Evolutionary conservation across 305 asterid species (phyloP).

Genomic region (Rubia occidens): DNA sequence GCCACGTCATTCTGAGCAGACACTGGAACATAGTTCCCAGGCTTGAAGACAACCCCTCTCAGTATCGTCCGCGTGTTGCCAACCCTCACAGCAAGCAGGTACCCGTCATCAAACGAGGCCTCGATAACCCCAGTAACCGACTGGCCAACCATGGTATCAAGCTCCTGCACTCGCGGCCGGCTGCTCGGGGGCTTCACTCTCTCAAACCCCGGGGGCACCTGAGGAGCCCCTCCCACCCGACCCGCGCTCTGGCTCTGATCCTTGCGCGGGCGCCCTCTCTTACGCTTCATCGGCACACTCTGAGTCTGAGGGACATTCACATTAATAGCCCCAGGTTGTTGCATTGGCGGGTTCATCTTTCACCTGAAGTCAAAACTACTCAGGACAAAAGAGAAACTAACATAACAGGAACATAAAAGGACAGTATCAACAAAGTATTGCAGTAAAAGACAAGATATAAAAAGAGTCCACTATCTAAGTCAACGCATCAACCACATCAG

Average conservation of each 20-base stretch:
- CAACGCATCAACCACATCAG: neutral
- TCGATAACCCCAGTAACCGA: slow-evolving; percentile 69
- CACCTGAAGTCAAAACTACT: neutral
- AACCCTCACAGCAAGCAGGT: slow-evolving; percentile 56
- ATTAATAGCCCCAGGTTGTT: neutral
- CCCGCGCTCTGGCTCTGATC: slow-evolving; percentile 49
- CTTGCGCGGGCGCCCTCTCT: slow-evolving; percentile 87
- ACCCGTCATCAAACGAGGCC: slow-evolving; percentile 85
- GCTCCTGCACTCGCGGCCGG: slow-evolving; percentile 21
- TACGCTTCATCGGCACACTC: slow-evolving; percentile 43
- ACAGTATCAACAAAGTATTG: neutral
- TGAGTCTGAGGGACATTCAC: slow-evolving; percentile 16
- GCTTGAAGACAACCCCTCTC: slow-evolving; percentile 83
- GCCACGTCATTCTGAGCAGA: slow-evolving; percentile 72
- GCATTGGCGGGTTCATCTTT: neutral
- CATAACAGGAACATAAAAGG: neutral
- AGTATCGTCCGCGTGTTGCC: slow-evolving; percentile 53
- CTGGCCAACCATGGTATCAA: slow-evolving; percentile 53
- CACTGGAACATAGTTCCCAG: slow-evolving; percentile 65
- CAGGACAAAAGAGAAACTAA: neutral
- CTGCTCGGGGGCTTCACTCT: slow-evolving; percentile 26
- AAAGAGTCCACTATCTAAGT: slow-evolving; percentile 1
- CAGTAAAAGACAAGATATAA: neutral
- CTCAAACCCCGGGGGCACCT: slow-evolving; percentile 44
- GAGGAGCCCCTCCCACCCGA: slow-evolving; percentile 32